Evolutionary conservation across 176 grass and related monocot species (phyloP).

Genomic region (Calamus simplicifolius): DNA sequence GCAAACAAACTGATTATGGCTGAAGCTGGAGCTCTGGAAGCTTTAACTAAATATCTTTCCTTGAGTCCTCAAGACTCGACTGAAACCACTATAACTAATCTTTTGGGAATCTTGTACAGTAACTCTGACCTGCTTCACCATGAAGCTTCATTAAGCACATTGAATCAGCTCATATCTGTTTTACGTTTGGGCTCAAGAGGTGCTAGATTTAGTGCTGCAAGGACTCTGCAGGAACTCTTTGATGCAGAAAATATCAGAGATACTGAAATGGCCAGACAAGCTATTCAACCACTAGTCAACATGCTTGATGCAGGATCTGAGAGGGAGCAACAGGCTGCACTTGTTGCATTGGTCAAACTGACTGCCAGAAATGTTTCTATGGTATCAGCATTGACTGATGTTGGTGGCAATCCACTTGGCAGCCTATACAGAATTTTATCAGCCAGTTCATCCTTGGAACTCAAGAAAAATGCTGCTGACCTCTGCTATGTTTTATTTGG

Average conservation of each 20-base stretch:
- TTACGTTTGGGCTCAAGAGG: constrained; percentile 82
- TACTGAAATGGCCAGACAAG: constrained; percentile 85
- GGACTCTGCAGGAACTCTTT: constrained; percentile 83
- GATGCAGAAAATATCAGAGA: constrained; percentile 83
- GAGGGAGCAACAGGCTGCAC: constrained; percentile 79
- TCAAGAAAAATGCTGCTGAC: constrained; percentile 92
- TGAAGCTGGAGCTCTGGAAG: constrained; percentile 75
- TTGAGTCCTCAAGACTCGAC: constrained; percentile 90
- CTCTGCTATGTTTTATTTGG: constrained; percentile 91
- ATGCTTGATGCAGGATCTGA: constrained; percentile 92
- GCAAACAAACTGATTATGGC: constrained; percentile 79
- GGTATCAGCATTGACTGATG: constrained; percentile 75
- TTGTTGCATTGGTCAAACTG: constrained; percentile 78
- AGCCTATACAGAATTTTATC: constrained; percentile 86
- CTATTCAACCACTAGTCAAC: constrained; percentile 88
- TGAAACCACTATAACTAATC: constrained; percentile 79
- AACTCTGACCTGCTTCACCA: constrained; percentile 77
- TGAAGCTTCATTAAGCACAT: constrained; percentile 80
- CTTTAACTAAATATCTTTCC: constrained; percentile 92
- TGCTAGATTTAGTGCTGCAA: constrained; percentile 82
- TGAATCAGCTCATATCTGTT: constrained; percentile 87
- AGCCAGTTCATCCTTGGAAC: constrained; percentile 58
- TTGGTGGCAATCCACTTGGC: constrained; percentile 66
- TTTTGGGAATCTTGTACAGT: constrained; percentile 73
- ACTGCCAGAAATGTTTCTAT: constrained; percentile 63